Percentiles rank a stretch among this genome's conserved stretches.
Evolutionary conservation across 2,329 filamentous ascomycete species (phyloP).

Genomic region (Akanthomyces dipterigenus): DNA sequence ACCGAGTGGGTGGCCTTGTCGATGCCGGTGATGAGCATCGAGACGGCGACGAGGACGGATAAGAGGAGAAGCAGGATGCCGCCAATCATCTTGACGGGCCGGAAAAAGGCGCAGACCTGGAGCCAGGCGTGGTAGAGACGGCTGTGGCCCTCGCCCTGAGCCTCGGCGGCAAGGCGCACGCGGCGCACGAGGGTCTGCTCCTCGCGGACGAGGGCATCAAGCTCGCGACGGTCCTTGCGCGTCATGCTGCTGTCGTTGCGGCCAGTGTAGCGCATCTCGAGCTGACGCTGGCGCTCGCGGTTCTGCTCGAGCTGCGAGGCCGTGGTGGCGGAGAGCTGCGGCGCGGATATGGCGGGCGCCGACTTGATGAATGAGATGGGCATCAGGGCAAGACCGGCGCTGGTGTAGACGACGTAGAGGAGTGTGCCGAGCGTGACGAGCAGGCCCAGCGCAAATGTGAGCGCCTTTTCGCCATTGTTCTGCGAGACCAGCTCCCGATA

Average conservation of each 20-base stretch:
- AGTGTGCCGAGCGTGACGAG: constrained; percentile 80
- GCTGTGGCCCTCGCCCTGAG: constrained; percentile 68
- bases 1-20: constrained; percentile 95
- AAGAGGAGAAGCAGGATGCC: constrained; percentile 72
- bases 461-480: constrained; percentile 85
- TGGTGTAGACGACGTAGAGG: constrained; percentile 84
- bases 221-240: constrained; percentile 78
- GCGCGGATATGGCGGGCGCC: constrained; percentile 76
- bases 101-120: constrained; percentile 73
- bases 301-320: constrained; percentile 78
- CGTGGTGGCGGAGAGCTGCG: constrained; percentile 69
- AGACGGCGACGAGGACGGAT: constrained; percentile 71
- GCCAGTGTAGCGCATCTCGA: constrained; percentile 78
- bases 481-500: constrained; percentile 69
- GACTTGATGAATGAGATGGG: constrained; percentile 90
- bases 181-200: constrained; percentile 88
- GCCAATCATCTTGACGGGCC: constrained; percentile 81
- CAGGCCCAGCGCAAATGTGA: constrained; percentile 86
- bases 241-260: constrained; percentile 67
- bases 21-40: constrained; percentile 91
- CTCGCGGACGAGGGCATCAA: constrained; percentile 80
- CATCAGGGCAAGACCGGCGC: constrained; percentile 78
- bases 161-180: constrained; percentile 78
- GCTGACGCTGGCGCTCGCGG: constrained; percentile 82
- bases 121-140: constrained; percentile 69